A percentile compares a stretch with the other conserved stretches of the same genome.
phyloP scores from a whole-genome alignment of 2,329 filamentous ascomycete genomes.

The Zalaria obscura region DNA sequence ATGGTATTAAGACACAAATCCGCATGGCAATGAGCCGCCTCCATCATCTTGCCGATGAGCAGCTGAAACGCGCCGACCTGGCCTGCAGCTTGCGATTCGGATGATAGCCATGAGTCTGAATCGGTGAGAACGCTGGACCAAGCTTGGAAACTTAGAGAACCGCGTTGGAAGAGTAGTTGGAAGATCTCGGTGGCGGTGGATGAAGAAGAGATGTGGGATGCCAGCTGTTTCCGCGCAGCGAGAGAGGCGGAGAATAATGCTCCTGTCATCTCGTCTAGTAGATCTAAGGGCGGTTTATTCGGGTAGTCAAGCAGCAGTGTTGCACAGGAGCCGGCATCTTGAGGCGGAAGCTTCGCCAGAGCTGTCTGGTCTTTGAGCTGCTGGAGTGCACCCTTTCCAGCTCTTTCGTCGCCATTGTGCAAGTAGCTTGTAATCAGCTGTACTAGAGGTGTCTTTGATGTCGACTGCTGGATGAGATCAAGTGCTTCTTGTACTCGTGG shows the following conservation, averaged over 20 bases:
- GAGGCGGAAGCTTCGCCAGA: conserved; percentile 13
- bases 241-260: conserved; percentile 6
- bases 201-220: conserved; percentile 16
- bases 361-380: conserved; percentile 12
- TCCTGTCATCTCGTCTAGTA: conserved; percentile 26
- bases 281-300: conserved; percentile 8
- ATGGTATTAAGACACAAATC: conserved; percentile 47
- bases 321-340: conserved; percentile 25
- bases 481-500: conserved; percentile 1
- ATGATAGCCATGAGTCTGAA: conserved; percentile 24
- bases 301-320: conserved; percentile 26
- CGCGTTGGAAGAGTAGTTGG: conserved; percentile 28
- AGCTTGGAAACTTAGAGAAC: conserved; percentile 30
- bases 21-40: conserved; percentile 65
- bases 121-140: conserved; percentile 28
- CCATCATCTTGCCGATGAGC: conserved; percentile 78
- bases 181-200: conserved; percentile 27
- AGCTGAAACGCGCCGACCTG: conserved; percentile 53
- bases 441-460: not conserved
- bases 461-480: not conserved
- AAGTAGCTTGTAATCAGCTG: conserved; percentile 10
- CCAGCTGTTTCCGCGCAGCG: conserved; percentile 26
- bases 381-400: conserved; percentile 24
- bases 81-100: conserved; percentile 29
- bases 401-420: conserved; percentile 17